These are phyloP conservation scores for Pseudotulostoma volvatum DNA, from an alignment of 495 filamentous ascomycete genomes.

Conservation along the genomic window DNA sequence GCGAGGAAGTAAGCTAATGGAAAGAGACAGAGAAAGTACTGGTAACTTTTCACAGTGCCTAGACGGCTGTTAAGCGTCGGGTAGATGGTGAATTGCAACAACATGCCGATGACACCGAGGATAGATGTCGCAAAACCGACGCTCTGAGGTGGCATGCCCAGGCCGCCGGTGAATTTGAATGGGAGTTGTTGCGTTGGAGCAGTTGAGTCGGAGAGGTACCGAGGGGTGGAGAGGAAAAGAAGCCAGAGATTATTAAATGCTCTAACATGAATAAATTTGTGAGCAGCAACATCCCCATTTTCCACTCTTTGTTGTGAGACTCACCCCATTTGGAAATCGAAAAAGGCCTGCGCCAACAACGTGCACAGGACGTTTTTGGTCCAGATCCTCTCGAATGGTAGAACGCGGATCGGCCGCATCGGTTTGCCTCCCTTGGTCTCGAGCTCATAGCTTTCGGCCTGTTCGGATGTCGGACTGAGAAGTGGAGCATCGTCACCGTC, in stretches of 20 bases:
- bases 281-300: not conserved
- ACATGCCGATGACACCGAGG: slow-evolving; percentile 60
- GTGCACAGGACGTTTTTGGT: slow-evolving; percentile 60
- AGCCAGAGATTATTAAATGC: slow-evolving; percentile 79
- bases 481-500: slow-evolving; percentile 24
- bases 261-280: slow-evolving; percentile 10
- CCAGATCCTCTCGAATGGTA: slow-evolving; percentile 64
- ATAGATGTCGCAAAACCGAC: slow-evolving; percentile 69
- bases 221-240: slow-evolving; percentile 67
- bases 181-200: slow-evolving; percentile 33
- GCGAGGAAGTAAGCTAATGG: slow-evolving; percentile 55
- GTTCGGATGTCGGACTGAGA: slow-evolving; percentile 12
- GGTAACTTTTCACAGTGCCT: slow-evolving; percentile 52
- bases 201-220: slow-evolving; percentile 36
- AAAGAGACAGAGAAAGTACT: slow-evolving; percentile 53
- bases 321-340: slow-evolving; percentile 54
- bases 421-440: slow-evolving; percentile 23
- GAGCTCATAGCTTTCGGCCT: slow-evolving; percentile 24
- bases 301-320: not conserved
- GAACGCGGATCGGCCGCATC: slow-evolving; percentile 14
- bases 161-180: slow-evolving; percentile 65
- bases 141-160: slow-evolving; percentile 55
- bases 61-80: slow-evolving; percentile 48
- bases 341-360: slow-evolving; percentile 47
- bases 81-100: slow-evolving; percentile 60